Evolutionary conservation across 1,139 yeast species (phyloP), one percentile per base, ranked within the genome.

Genomic region (Yamadazyma mexicana): DNA sequence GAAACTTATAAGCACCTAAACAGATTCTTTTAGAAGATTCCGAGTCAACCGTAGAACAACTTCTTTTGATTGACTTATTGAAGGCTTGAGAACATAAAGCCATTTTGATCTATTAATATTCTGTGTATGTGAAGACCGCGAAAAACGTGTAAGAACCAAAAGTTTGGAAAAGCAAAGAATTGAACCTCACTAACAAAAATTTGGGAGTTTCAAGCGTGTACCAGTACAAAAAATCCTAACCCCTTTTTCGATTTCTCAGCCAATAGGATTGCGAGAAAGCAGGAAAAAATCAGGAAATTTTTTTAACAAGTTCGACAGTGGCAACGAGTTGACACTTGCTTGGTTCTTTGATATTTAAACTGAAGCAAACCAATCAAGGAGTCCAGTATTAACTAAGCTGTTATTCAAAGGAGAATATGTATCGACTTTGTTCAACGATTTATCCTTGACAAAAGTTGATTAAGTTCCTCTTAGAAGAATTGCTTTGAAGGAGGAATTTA

Each of bases 51-150:
- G 51, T 35, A 34, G 41, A 37, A 34, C 52, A 48, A 32, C 46
- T 42, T 38, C 54, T 47, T 32, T 48, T 48, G 32, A 37, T 35
- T 6, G 50, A 45, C 35, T 43, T 43, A 20, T 43, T 45, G 27
- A 48, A 50, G 15, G 48, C 48, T 22, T 47, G 46, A n/a, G 54
- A 48, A 40, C 54, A 50, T 37, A 50, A 48, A 42, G 54, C 54
- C 54, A 50, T 50, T 3, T 18, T 34, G 17, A 23, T n/a, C n/a
- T n/a, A n/a, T n/a, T n/a, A n/a, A n/a, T n/a, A n/a, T n/a, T n/a
- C n/a, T n/a, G n/a, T n/a, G n/a, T n/a, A n/a, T n/a, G n/a, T n/a
- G n/a, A n/a, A n/a, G n/a, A 7, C 8, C 2, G 12, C 17, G 34
- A 30, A n/a, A 26, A 17, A 24, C 31, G 35, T 20, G 26, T 28